phyloP scores from a whole-genome alignment of 768 basidiomycete genomes.

The Tylopilus sp. region DNA sequence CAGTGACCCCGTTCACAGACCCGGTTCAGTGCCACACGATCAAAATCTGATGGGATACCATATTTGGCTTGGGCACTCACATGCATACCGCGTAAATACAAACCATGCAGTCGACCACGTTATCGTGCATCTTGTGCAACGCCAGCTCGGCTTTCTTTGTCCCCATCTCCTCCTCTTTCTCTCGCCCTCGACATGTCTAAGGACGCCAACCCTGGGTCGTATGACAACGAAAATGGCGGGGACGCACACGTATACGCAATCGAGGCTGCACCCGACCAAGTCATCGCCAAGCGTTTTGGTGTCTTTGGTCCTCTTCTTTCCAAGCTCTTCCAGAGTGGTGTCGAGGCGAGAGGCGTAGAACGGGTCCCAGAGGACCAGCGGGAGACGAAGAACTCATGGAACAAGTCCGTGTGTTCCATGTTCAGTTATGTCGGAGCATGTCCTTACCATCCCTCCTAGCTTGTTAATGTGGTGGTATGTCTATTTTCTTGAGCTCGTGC shows the following conservation, averaged over 20 bases:
- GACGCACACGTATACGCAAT: neutral
- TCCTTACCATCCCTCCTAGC: constrained; percentile 21
- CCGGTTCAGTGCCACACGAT: neutral
- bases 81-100: neutral
- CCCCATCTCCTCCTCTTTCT: neutral
- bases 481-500: neutral
- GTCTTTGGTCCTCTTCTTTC: constrained; percentile 30
- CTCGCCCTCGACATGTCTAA: constrained; percentile 5
- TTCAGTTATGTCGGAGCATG: neutral
- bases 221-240: constrained; percentile 23
- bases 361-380: constrained; percentile 50
- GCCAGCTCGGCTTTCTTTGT: neutral
- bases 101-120: neutral
- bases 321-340: constrained; percentile 44
- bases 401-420: constrained; percentile 32
- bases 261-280: constrained; percentile 28
- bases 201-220: neutral
- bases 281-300: constrained; percentile 30
- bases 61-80: too few species aligned
- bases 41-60: neutral
- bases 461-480: constrained; percentile 45
- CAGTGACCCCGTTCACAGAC: too few species aligned
- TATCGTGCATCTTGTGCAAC: neutral
- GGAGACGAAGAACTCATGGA: constrained; percentile 42
- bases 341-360: constrained; percentile 54